Evolutionary conservation across 2,329 filamentous ascomycete species (phyloP).

Genomic region (Saccharata proteae): DNA sequence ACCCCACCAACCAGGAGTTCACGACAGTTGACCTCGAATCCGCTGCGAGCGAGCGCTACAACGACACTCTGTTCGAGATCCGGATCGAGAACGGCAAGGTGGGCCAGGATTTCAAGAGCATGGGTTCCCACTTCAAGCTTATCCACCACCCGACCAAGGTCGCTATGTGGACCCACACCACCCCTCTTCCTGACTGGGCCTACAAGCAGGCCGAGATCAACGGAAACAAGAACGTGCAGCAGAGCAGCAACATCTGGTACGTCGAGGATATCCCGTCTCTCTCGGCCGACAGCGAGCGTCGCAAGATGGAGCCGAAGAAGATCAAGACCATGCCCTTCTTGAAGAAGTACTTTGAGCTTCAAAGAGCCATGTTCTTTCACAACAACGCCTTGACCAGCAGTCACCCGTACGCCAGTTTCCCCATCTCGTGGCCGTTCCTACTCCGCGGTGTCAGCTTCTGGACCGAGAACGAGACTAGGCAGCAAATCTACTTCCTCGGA

Average conservation of each 20-base stretch:
- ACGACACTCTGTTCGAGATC: slow-evolving; percentile 89
- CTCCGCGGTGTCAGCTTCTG: slow-evolving; percentile 97
- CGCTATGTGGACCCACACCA: slow-evolving; percentile 97
- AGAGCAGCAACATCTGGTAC: slow-evolving; percentile 88
- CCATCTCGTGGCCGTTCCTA: slow-evolving; percentile 96
- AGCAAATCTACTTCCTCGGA: slow-evolving; percentile 97
- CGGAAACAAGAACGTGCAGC: slow-evolving; percentile 88
- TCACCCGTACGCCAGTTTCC: slow-evolving; percentile 89
- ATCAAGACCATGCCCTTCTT: slow-evolving; percentile 80
- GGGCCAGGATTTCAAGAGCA: slow-evolving; percentile 74
- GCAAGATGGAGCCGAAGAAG: slow-evolving; percentile 62
- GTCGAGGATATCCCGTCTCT: slow-evolving; percentile 84
- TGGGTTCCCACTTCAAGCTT: slow-evolving; percentile 90
- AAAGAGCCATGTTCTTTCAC: slow-evolving; percentile 98
- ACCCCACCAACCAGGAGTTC: slow-evolving; percentile 97
- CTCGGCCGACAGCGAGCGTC: slow-evolving; percentile 56
- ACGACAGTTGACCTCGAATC: slow-evolving; percentile 67
- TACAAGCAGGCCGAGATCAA: slow-evolving; percentile 98
- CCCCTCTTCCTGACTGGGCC: slow-evolving; percentile 90
- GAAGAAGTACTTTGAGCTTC: slow-evolving; percentile 89
- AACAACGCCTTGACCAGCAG: slow-evolving; percentile 96
- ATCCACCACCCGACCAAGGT: slow-evolving; percentile 91
- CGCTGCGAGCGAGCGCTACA: slow-evolving; percentile 59
- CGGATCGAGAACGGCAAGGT: slow-evolving; percentile 76
- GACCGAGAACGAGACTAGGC: slow-evolving; percentile 87